Percentiles rank a stretch among this genome's conserved stretches.
These are phyloP conservation scores for Penicillium cinerascens DNA, from an alignment of 495 filamentous ascomycete genomes.

Conservation along the genomic window DNA sequence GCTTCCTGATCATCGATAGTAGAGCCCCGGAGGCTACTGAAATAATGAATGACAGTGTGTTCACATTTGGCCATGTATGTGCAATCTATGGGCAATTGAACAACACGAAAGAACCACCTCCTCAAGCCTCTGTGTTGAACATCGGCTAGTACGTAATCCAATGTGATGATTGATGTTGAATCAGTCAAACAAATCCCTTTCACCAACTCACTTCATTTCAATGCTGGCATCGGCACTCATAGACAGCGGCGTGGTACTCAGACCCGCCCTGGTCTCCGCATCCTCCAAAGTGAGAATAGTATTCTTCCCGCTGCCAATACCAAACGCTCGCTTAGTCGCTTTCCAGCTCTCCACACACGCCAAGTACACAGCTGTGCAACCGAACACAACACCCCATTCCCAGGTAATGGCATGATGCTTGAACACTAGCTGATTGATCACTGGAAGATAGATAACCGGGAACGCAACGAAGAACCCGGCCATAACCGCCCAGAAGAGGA, in stretches of 20 bases:
- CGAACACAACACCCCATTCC: constrained; percentile 67
- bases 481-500: constrained; percentile 71
- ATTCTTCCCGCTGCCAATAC: constrained; percentile 36
- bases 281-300: constrained; percentile 31
- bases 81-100: neutral
- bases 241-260: constrained; percentile 23
- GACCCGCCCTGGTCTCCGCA: constrained; percentile 30
- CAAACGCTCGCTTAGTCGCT: constrained; percentile 51
- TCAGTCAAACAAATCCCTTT: neutral
- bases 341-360: constrained; percentile 66
- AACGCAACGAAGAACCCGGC: constrained; percentile 66
- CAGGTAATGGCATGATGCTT: constrained; percentile 69
- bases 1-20: too few relatives aligned
- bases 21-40: too few relatives aligned
- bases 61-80: neutral
- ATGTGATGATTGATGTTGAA: constrained; percentile 12
- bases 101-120: neutral
- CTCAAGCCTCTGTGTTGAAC: neutral
- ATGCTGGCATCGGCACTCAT: constrained; percentile 35
- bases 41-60: neutral
- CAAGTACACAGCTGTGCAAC: constrained; percentile 58
- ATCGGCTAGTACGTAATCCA: neutral
- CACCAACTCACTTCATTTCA: constrained; percentile 26
- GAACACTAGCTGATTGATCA: constrained; percentile 65
- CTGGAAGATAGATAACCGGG: constrained; percentile 70